Evolutionary conservation across 768 basidiomycete species (phyloP).

Genomic region (Exidia glandulosa): DNA sequence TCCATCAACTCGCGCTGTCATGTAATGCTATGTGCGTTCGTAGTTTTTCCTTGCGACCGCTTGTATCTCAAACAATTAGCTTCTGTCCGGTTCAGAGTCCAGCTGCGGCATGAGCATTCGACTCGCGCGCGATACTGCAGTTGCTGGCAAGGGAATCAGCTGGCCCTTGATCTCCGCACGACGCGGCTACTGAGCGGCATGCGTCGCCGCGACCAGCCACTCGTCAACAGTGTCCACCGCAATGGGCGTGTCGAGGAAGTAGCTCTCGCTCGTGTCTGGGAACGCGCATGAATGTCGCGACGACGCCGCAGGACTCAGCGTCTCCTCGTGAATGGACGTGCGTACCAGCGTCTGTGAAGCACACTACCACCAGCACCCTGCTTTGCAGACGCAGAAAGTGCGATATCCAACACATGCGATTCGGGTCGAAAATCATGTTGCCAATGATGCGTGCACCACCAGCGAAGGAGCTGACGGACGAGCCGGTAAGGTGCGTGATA

Average conservation of each 20-base stretch:
- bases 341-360: constrained; percentile 7
- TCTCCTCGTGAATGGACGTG: constrained; percentile 19
- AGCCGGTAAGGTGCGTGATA: constrained; percentile 86
- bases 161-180: constrained; percentile 77
- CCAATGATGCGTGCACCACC: constrained; percentile 84
- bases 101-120: constrained; percentile 8
- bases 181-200: constrained; percentile 72
- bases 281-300: constrained; percentile 48
- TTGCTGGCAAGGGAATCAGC: constrained; percentile 19
- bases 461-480: constrained; percentile 64
- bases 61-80: constrained; percentile 69
- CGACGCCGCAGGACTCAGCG: constrained; percentile 40
- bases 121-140: constrained; percentile 9
- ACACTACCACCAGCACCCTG: neutral
- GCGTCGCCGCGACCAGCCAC: constrained; percentile 58
- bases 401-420: constrained; percentile 92
- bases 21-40: neutral
- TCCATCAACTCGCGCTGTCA: no score
- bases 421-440: constrained; percentile 95
- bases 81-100: constrained; percentile 39
- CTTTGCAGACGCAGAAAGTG: constrained; percentile 57
- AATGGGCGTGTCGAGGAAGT: constrained; percentile 19
- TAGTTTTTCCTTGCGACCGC: constrained; percentile 52
- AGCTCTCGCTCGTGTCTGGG: constrained; percentile 75
- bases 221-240: constrained; percentile 64